These are phyloP conservation scores for Acaromyces ingoldii DNA, from an alignment of 1,284 basidiomycete genomes.

Conservation along the genomic window DNA sequence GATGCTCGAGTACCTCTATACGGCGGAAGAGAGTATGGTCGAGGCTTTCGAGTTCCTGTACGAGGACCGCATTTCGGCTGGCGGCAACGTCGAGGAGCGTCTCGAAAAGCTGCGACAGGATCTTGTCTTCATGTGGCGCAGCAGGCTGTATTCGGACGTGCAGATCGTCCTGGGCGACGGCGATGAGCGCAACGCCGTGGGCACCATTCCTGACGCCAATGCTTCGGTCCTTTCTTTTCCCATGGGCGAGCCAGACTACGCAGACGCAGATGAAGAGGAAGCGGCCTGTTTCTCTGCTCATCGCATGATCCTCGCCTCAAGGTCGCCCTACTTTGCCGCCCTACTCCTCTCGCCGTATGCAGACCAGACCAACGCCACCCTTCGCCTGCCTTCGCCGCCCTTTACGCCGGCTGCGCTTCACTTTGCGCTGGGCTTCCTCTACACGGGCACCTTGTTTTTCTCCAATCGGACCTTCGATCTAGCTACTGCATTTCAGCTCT, in stretches of 20 bases:
- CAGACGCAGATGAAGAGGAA: conserved; percentile 14
- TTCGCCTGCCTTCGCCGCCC: conserved; percentile 60
- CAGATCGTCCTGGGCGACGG: conserved; percentile 31
- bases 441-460: conserved; percentile 87
- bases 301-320: conserved; percentile 81
- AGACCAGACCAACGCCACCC: conserved; percentile 18
- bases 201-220: conserved; percentile 29
- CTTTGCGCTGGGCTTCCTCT: conserved; percentile 88
- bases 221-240: conserved; percentile 27
- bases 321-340: conserved; percentile 79
- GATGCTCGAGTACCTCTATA: conserved; percentile 41
- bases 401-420: conserved; percentile 91
- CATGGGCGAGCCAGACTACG: conserved; percentile 21
- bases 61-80: conserved; percentile 23
- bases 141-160: conserved; percentile 42
- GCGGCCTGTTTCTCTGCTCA: conserved; percentile 69
- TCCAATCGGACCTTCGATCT: conserved; percentile 89
- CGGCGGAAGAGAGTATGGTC: conserved; percentile 34
- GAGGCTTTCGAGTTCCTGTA: conserved; percentile 40
- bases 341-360: conserved; percentile 66
- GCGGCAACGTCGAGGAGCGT: conserved; percentile 63
- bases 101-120: conserved; percentile 69
- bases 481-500: conserved; percentile 81
- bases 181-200: conserved; percentile 1
- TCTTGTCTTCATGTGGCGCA: conserved; percentile 45